Percentiles rank a stretch among this genome's conserved stretches.
phyloP scores from a whole-genome alignment of 495 filamentous ascomycete species.

The Penicillium nucicola region DNA sequence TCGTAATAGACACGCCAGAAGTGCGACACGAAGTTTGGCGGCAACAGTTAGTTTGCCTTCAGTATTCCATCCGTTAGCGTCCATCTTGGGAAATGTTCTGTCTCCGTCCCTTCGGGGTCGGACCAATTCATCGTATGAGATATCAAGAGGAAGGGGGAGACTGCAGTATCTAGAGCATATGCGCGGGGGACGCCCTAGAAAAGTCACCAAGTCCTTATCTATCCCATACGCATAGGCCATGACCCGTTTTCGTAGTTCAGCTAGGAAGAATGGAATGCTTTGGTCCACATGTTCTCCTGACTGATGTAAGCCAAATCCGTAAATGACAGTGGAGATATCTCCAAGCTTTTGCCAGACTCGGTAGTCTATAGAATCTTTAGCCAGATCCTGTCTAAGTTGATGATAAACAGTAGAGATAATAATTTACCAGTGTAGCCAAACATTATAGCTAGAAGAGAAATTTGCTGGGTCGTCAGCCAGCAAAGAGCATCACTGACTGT shows the following conservation, averaged over 20 bases:
- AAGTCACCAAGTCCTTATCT: slow-evolving; percentile 42
- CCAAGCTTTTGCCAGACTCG: slow-evolving; percentile 11
- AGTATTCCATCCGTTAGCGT: slow-evolving; percentile 7
- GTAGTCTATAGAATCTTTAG: slow-evolving; percentile 2
- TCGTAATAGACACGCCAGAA: not conserved
- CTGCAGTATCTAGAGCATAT: slow-evolving; percentile 41
- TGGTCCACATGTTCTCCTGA: slow-evolving; percentile 6
- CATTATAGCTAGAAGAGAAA: not conserved
- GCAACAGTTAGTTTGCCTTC: not conserved
- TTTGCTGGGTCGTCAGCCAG: not conserved
- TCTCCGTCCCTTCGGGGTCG: not conserved
- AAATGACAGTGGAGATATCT: slow-evolving; percentile 10
- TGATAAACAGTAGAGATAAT: not conserved
- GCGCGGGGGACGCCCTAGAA: slow-evolving; percentile 45
- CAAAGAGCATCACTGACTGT: not conserved
- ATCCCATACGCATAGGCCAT: slow-evolving; percentile 38
- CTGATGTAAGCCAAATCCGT: slow-evolving; percentile 47
- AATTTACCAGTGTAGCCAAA: not conserved
- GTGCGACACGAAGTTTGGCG: not conserved
- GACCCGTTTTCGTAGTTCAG: slow-evolving; percentile 36
- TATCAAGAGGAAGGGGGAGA: slow-evolving; percentile 37
- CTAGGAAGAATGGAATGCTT: slow-evolving; percentile 36
- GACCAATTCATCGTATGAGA: not conserved
- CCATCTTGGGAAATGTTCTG: not conserved
- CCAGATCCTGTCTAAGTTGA: not conserved